A percentile compares a stretch with the other conserved stretches of the same genome.
Conservation (phyloP, 2,329 filamentous ascomycete species). For the Sclerotinia glacialis region DNA sequence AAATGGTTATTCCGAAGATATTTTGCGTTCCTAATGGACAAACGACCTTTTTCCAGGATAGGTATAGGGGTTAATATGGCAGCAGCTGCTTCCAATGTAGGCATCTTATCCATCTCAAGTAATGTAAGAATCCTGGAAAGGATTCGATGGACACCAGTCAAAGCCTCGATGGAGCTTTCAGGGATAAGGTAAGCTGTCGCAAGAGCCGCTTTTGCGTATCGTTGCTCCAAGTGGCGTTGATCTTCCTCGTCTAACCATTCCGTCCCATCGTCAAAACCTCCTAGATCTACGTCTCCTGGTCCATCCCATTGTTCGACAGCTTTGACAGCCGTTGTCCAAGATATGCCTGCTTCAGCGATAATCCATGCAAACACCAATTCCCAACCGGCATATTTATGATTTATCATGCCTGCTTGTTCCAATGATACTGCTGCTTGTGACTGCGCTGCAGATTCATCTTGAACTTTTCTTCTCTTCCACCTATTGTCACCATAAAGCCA, state of each 20-base stretch:
- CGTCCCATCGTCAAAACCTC: conserved; percentile 51
- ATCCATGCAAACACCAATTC: conserved; percentile 69
- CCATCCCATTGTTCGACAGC: conserved; percentile 72
- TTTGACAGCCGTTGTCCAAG: conserved; percentile 61
- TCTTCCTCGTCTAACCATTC: conserved; percentile 59
- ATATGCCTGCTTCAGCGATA: conserved; percentile 53
- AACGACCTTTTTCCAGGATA: conserved; percentile 38
- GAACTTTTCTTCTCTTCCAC: conserved; percentile 50
- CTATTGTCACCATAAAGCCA: conserved; percentile 68
- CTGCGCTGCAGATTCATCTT: conserved; percentile 25
- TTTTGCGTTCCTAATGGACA: conserved; percentile 45
- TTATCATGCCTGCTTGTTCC: conserved; percentile 32
- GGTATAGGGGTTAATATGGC: conserved; percentile 47
- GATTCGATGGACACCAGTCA: conserved; percentile 60
- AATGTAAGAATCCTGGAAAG: conserved; percentile 58
- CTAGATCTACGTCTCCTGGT: conserved; percentile 66
- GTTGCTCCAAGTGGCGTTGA: conserved; percentile 56
- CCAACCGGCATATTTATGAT: conserved; percentile 59
- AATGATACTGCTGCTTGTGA: conserved; percentile 28
- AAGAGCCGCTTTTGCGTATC: conserved; percentile 66
- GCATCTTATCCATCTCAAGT: conserved; percentile 57
- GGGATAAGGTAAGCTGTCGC: conserved; percentile 67
- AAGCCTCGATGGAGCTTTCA: conserved; percentile 54
- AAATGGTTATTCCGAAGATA: conserved; percentile 55
- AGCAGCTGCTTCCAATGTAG: conserved; percentile 50